Evolutionary conservation across 306 rosid genomes (phyloP).

Genomic region (Prinsepia uniflora): DNA sequence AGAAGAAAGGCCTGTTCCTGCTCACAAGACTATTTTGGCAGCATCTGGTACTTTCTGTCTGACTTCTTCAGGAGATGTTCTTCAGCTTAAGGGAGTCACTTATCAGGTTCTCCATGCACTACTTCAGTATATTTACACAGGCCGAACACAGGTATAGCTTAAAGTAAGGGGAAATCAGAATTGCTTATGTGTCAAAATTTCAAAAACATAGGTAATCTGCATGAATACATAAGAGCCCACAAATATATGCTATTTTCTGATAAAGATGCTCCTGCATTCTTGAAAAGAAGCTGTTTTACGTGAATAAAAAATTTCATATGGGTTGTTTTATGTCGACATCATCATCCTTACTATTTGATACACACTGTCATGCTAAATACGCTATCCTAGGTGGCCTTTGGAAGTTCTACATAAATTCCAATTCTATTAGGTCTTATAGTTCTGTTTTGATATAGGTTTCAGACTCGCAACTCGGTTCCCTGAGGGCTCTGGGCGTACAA

Average conservation of each 20-base stretch:
- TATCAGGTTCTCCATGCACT: conserved; percentile 63
- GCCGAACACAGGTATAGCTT: conserved; percentile 60
- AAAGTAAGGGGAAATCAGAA: background rate
- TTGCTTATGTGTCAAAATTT: background rate
- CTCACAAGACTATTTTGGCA: conserved; percentile 74
- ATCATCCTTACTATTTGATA: background rate
- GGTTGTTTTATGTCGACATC: background rate
- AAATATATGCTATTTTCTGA: background rate
- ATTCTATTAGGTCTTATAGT: conserved; percentile 22
- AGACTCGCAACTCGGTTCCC: conserved; percentile 55
- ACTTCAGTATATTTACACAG: conserved; percentile 81
- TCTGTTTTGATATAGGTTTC: conserved; percentile 50
- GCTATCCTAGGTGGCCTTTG: background rate
- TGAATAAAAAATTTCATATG: background rate
- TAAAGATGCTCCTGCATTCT: background rate
- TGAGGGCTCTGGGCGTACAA: conserved; percentile 67
- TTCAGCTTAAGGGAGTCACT: conserved; percentile 45
- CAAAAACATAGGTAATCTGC: background rate
- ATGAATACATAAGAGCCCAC: background rate
- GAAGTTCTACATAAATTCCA: background rate
- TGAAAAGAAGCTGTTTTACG: background rate
- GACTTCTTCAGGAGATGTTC: conserved; percentile 44
- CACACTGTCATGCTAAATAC: conserved; percentile 1
- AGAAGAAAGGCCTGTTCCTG: conserved; percentile 73
- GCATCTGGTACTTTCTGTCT: conserved; percentile 66